Conservation (phyloP, 495 filamentous ascomycete genomes). For the Aspergillus kassunensis region DNA sequence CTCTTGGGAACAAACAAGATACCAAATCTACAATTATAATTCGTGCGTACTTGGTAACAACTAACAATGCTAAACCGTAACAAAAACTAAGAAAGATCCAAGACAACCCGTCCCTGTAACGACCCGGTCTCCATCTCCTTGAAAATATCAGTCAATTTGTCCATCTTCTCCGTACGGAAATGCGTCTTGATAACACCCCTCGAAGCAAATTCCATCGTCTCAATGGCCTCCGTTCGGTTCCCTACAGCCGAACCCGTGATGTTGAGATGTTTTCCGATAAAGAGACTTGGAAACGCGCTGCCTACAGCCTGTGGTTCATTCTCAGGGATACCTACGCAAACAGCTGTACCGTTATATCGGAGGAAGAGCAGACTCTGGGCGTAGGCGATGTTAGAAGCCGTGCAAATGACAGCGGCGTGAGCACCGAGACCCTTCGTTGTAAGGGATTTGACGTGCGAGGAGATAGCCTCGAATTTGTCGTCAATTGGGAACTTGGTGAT, state of each 20-base stretch:
- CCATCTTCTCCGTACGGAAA: slow-evolving; percentile 56
- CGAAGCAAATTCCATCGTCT: slow-evolving; percentile 60
- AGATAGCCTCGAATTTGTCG: slow-evolving; percentile 42
- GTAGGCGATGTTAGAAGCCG: slow-evolving; percentile 64
- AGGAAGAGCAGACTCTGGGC: slow-evolving; percentile 55
- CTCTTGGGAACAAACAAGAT: no score
- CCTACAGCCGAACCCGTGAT: slow-evolving; percentile 64
- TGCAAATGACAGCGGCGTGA: slow-evolving; percentile 59
- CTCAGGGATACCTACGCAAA: slow-evolving; percentile 69
- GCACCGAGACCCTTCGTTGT: slow-evolving; percentile 62
- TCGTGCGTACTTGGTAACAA: no score
- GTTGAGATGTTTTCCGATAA: slow-evolving; percentile 51
- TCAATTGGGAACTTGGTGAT: slow-evolving; percentile 51
- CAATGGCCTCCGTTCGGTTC: slow-evolving; percentile 60
- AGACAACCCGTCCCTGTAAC: slow-evolving; percentile 55
- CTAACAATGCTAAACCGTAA: no score
- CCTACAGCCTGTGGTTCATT: slow-evolving; percentile 54
- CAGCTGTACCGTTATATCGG: slow-evolving; percentile 57
- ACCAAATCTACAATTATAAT: no score
- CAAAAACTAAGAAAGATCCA: slow-evolving; percentile 55
- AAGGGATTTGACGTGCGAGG: slow-evolving; percentile 53
- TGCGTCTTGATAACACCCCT: slow-evolving; percentile 60
- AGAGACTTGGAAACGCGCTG: slow-evolving; percentile 44
- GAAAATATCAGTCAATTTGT: slow-evolving; percentile 57
- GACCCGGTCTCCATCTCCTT: slow-evolving; percentile 55